phyloP scores from a whole-genome alignment of 2,329 filamentous ascomycete species.

The Alternaria consortialis region DNA sequence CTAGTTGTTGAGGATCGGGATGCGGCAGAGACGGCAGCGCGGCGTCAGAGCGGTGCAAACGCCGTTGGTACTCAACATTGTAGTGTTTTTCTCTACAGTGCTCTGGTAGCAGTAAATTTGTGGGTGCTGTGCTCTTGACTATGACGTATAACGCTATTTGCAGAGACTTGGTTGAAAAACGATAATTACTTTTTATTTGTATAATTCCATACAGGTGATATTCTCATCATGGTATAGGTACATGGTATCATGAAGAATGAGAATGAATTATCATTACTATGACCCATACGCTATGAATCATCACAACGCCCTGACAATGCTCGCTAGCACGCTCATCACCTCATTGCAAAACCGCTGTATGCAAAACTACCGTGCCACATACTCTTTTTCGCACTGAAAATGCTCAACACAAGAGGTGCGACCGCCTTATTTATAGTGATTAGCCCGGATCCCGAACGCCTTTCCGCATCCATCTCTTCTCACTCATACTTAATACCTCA shows the following conservation, averaged over 20 bases:
- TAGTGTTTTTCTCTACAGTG: not conserved
- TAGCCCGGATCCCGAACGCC: no score
- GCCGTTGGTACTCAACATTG: not conserved
- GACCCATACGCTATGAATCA: not conserved
- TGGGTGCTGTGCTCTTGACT: not conserved
- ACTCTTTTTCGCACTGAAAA: not conserved
- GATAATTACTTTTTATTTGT: no score
- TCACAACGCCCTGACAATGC: not conserved
- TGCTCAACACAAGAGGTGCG: no score
- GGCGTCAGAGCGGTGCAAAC: not conserved
- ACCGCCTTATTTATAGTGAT: no score
- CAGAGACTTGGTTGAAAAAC: no score
- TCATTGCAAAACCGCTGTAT: not conserved
- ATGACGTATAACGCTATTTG: not conserved
- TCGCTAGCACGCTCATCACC: not conserved
- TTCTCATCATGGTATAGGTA: no score
- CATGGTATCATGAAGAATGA: not conserved
- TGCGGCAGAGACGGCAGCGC: conserved; percentile 1
- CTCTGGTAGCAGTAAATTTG: not conserved
- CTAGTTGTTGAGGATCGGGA: not conserved
- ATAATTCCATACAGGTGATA: no score
- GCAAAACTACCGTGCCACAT: not conserved
- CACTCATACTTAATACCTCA: not conserved
- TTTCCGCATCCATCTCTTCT: not conserved
- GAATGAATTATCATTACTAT: not conserved